Conservation (phyloP, 108 stramenopile species). For the Conticribra guillardii region DNA sequence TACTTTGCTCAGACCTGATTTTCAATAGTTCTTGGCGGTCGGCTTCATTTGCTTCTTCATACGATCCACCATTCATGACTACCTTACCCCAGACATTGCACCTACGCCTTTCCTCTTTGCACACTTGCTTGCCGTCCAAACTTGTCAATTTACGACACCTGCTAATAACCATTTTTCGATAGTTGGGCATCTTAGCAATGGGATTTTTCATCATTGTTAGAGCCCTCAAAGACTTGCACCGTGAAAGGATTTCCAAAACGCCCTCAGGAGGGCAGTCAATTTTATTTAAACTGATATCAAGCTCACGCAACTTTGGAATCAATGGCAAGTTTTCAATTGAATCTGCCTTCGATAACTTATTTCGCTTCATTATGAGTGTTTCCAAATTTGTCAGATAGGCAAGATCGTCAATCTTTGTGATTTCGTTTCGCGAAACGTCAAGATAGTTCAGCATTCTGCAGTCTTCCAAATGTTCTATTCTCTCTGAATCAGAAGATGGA, state of each 20-base stretch:
- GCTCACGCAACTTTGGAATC: conserved; percentile 1
- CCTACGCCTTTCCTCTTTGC: conserved; percentile 72
- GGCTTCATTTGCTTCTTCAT: conserved; percentile 33
- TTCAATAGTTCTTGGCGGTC: conserved; percentile 27
- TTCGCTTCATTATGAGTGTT: conserved; percentile 59
- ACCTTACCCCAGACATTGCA: conserved; percentile 72
- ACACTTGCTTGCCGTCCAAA: conserved; percentile 79
- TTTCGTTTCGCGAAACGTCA: conserved; percentile 14
- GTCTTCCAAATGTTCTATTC: conserved; percentile 46
- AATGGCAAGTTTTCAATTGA: conserved; percentile 24
- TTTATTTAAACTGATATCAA: conserved; percentile 6
- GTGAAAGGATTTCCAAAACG: conserved; percentile 49
- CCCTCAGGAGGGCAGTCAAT: conserved; percentile 6
- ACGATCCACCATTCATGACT: conserved; percentile 39
- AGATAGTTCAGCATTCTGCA: conserved; percentile 1
- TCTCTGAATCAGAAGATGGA: conserved; percentile 2
- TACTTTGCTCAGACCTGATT: conserved; percentile 7
- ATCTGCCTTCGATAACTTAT: conserved; percentile 51
- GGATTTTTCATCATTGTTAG: conserved; percentile 79
- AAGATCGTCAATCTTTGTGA: conserved; percentile 10
- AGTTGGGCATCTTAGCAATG: conserved; percentile 72
- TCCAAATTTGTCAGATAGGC: conserved; percentile 15
- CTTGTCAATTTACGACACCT: conserved; percentile 52
- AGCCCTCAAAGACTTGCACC: conserved; percentile 61
- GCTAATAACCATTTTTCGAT: conserved; percentile 68